Evolutionary conservation across 345 rosid genomes (phyloP).

Genomic region (Combretum micranthum): DNA sequence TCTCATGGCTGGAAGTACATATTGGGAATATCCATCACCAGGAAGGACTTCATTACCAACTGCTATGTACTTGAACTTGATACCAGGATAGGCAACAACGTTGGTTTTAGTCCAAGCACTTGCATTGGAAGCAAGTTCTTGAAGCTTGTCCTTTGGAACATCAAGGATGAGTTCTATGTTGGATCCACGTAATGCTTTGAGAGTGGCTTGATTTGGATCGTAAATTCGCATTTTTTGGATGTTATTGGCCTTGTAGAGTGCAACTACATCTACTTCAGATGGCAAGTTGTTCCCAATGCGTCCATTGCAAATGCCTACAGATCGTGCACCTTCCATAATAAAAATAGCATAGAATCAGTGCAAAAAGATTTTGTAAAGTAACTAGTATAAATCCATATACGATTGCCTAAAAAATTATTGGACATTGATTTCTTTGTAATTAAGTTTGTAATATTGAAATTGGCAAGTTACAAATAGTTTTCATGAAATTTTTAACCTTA

Average conservation of each 20-base stretch:
- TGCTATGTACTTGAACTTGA: constrained; percentile 39
- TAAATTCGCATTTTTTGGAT: constrained; percentile 32
- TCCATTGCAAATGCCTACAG: constrained; percentile 42
- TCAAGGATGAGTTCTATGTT: constrained; percentile 29
- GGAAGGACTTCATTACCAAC: constrained; percentile 42
- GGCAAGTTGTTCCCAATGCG: constrained; percentile 34
- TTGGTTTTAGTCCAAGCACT: constrained; percentile 29
- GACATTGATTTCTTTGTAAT: no score
- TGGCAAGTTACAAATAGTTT: no score
- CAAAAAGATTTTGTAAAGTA: no score
- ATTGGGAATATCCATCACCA: constrained; percentile 8
- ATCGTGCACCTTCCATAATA: constrained; percentile 10
- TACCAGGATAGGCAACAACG: constrained; percentile 20
- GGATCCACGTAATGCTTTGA: constrained; percentile 32
- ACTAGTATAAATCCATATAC: no score
- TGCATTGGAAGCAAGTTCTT: constrained; percentile 16
- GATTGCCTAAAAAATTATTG: no score
- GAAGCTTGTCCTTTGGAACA: constrained; percentile 27
- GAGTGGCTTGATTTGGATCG: constrained; percentile 29
- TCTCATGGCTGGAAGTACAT: constrained; percentile 21
- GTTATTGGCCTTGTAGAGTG: constrained; percentile 19
- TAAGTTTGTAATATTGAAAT: no score
- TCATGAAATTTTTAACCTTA: no score
- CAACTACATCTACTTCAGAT: constrained; percentile 19
- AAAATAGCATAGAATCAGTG: no score